Evolutionary conservation across 257 asterid genomes (phyloP), one percentile per base, ranked within the genome.

Genomic region (Solanum sejunctum): DNA sequence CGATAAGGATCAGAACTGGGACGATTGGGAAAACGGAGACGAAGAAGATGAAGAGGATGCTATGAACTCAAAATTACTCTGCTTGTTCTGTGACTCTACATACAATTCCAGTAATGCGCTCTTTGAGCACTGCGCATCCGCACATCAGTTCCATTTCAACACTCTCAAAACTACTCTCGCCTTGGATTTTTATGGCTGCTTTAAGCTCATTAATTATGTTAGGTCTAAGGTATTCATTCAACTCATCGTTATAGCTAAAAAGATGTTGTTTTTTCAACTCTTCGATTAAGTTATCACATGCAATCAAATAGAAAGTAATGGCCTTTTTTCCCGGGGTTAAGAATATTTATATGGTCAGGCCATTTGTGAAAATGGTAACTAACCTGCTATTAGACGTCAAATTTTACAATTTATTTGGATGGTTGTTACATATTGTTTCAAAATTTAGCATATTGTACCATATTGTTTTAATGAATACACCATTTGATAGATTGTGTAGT

Each of bases 121-220:
- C 56, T 92, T 96, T 69, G 88, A 93, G 60, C 99, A 96, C 87
- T 95, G 98, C 87, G 91, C 89, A 83, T 89, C 93, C 39, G 77
- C 80, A 63, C 99, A 96, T 86, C 80, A n/a, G 81, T 95, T 96
- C 75, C 92, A 94, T 84, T 93, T 93, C 84, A 54, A 87, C 43
- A 92, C 83, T 45, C 82, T 91, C 26, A 92, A 86, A 89, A 84
- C 57, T 49, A 49, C 83, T 17, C 66, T 86, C 45, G 67, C 80
- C 54, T 91, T 96, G 95, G 99, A 96, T 89, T 93, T 96, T 84
- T 96, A 96, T 43, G 91, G 85, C 54, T 89, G 98, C 89, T 89
- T 96, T 58, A 93, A 93, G 98, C 94, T 96, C 87, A 89, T 96
- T 87, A 96, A 96, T 87, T 95, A 91, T 84, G 88, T 96, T 71